These are phyloP conservation scores for Diphasiastrum complanatum DNA, from an alignment of 83 land plant species.

Conservation along the genomic window DNA sequence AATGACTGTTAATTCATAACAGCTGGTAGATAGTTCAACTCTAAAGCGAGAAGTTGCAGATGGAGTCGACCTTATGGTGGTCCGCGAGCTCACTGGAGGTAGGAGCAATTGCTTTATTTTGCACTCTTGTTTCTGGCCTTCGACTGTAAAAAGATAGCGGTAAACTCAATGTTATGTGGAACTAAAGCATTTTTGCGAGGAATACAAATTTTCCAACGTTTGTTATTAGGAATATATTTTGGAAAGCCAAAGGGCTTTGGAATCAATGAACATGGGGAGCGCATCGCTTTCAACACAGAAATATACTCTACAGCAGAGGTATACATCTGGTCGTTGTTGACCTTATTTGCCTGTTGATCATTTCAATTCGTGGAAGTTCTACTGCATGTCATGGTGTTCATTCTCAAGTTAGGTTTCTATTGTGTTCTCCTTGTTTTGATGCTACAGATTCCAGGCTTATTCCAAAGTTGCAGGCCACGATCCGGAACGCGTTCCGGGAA, in stretches of 20 bases:
- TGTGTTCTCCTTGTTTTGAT: too few relatives aligned
- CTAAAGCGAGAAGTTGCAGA: constrained; percentile 93
- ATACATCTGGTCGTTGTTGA: background rate
- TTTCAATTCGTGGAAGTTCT: too few relatives aligned
- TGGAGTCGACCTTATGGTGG: constrained; percentile 96
- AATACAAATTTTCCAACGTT: background rate
- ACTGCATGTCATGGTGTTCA: too few relatives aligned
- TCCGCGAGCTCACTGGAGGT: constrained; percentile 99
- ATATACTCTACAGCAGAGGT: constrained; percentile 85
- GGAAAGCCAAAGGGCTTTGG: constrained; percentile 86
- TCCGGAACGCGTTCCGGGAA: too few relatives aligned
- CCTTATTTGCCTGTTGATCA: background rate
- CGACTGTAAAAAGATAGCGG: background rate
- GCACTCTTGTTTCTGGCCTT: background rate
- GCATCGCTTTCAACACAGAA: constrained; percentile 82
- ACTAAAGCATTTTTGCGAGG: too few relatives aligned
- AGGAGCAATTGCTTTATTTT: background rate
- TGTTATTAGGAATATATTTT: constrained; percentile 79
- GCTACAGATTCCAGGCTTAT: too few relatives aligned
- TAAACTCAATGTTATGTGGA: background rate
- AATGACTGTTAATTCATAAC: constrained; percentile 5
- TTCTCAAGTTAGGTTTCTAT: too few relatives aligned
- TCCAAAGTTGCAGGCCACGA: too few relatives aligned
- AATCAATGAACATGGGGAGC: constrained; percentile 65
- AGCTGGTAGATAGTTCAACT: constrained; percentile 93